Conservation (phyloP, 768 basidiomycete species). For the Postia placenta region DNA sequence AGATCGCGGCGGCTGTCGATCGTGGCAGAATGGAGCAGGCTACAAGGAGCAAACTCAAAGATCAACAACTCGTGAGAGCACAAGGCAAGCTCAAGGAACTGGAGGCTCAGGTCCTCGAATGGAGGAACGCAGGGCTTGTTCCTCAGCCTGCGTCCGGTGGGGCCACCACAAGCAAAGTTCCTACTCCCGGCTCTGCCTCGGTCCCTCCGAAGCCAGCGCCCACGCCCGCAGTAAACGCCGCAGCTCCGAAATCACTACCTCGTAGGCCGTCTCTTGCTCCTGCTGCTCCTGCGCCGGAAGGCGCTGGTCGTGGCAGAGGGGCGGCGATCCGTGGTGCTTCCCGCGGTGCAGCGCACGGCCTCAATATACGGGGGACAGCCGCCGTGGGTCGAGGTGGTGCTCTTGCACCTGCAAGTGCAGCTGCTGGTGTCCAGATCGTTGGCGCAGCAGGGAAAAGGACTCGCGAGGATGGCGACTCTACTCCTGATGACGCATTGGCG, state of each 20-base stretch:
- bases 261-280: constrained; percentile 26
- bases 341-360: constrained; percentile 32
- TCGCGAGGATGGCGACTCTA: constrained; percentile 44
- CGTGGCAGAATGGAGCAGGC: constrained; percentile 58
- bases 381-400: constrained; percentile 27
- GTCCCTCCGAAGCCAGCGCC: constrained; percentile 9
- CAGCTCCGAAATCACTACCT: constrained; percentile 25
- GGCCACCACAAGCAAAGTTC: constrained; percentile 6
- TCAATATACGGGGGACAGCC: constrained; percentile 13
- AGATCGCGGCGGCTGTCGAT: constrained; percentile 62
- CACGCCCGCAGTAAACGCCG: constrained; percentile 18
- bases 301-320: constrained; percentile 26
- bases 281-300: constrained; percentile 16
- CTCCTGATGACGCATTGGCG: constrained; percentile 52
- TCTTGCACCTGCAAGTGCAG: constrained; percentile 15
- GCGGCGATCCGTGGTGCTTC: constrained; percentile 9
- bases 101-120: constrained; percentile 55
- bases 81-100: constrained; percentile 63
- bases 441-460: constrained; percentile 63
- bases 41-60: constrained; percentile 64
- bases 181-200: constrained; percentile 14
- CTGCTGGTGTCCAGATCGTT: constrained; percentile 46
- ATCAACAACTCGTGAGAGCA: constrained; percentile 56
- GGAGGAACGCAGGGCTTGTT: constrained; percentile 44
- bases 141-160: constrained; percentile 16